These are phyloP conservation scores for Nicotiana rustica DNA, from an alignment of 305 asterid species.

Conservation along the genomic window DNA sequence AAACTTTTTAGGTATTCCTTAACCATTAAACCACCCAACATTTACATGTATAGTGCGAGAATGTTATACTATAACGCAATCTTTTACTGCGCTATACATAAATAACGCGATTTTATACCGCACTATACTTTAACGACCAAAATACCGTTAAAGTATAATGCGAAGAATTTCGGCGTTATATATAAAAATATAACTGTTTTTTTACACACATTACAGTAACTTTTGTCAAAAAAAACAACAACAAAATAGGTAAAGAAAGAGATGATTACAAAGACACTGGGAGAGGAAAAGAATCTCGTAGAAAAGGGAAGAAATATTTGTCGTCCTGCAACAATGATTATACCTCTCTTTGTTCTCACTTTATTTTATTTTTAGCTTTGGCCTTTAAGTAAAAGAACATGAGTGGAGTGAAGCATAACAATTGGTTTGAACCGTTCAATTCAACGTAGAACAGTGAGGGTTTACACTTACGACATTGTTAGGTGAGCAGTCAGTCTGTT, in stretches of 20 bases:
- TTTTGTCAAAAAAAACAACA: too few species aligned
- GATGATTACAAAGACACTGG: constrained; percentile 39
- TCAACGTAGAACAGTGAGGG: constrained; percentile 32
- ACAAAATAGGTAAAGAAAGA: neutral
- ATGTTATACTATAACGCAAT: too few species aligned
- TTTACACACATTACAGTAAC: too few species aligned
- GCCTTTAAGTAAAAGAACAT: neutral
- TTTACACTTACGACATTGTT: constrained; percentile 44
- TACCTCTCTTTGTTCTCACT: constrained; percentile 38
- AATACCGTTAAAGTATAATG: too few species aligned
- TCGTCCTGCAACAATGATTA: constrained; percentile 58
- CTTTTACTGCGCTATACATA: too few species aligned
- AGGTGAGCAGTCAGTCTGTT: constrained; percentile 78
- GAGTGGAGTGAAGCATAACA: constrained; percentile 46
- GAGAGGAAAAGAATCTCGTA: constrained; percentile 57
- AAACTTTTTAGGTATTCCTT: too few species aligned
- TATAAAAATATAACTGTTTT: too few species aligned
- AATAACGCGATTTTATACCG: too few species aligned
- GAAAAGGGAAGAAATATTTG: constrained; percentile 42
- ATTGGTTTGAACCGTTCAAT: constrained; percentile 36
- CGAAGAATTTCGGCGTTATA: too few species aligned
- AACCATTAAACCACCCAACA: too few species aligned
- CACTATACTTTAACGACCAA: too few species aligned
- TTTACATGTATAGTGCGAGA: too few species aligned
- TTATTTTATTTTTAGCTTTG: constrained; percentile 17